These are phyloP conservation scores for Xylariaceae sp. DNA, from an alignment of 2,329 filamentous ascomycete species.

Conservation along the genomic window DNA sequence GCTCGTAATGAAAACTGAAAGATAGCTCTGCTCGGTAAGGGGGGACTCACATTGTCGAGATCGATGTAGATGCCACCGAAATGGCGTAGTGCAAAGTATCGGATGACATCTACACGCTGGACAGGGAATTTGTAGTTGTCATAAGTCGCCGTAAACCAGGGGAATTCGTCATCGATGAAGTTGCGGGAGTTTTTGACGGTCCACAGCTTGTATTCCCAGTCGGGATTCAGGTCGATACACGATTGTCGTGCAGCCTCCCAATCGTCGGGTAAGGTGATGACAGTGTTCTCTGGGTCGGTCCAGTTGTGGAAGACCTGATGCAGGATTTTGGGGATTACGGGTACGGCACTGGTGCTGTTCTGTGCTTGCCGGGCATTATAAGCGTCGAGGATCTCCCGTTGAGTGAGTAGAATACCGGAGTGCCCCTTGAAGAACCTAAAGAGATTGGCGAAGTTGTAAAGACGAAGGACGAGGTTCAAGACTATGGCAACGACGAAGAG, in stretches of 20 bases:
- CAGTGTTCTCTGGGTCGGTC: constrained; percentile 33
- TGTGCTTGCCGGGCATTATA: background rate
- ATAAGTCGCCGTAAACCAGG: constrained; percentile 79
- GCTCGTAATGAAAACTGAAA: no score
- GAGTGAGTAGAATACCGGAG: constrained; percentile 8
- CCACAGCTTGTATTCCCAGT: constrained; percentile 64
- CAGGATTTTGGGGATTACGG: constrained; percentile 41
- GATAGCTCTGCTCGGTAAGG: no score
- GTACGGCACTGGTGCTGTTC: background rate
- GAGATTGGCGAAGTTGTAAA: constrained; percentile 19
- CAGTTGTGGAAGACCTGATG: constrained; percentile 44
- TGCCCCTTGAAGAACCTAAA: constrained; percentile 17
- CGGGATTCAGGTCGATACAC: constrained; percentile 36
- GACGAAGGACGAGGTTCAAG: background rate
- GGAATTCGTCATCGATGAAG: constrained; percentile 76
- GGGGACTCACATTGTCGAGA: constrained; percentile 61
- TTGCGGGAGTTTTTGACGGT: constrained; percentile 72
- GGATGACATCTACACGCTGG: constrained; percentile 78
- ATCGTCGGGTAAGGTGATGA: constrained; percentile 34
- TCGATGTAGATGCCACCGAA: constrained; percentile 85
- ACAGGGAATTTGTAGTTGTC: constrained; percentile 77
- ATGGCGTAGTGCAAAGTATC: constrained; percentile 79
- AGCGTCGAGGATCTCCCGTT: constrained; percentile 21
- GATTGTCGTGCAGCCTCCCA: constrained; percentile 37
- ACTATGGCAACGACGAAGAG: no score